phyloP scores from a whole-genome alignment of 2,329 filamentous ascomycete species.

The Monilinia fructigena region DNA sequence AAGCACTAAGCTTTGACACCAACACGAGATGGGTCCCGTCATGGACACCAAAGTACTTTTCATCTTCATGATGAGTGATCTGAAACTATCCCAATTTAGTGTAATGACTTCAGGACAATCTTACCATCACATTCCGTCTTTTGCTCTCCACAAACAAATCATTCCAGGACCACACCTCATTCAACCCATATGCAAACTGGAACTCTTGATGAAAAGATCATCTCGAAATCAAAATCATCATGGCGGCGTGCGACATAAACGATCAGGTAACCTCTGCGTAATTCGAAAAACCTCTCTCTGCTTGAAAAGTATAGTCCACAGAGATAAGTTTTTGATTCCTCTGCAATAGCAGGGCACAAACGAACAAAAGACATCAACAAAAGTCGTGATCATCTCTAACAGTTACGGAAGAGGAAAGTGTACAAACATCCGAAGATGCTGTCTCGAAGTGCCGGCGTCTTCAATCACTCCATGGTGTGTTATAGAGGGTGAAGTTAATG shows the following conservation, averaged over 20 bases:
- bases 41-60: constrained; percentile 32
- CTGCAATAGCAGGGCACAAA: constrained; percentile 68
- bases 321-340: constrained; percentile 95
- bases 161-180: constrained; percentile 22
- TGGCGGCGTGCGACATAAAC: constrained; percentile 24
- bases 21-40: constrained; percentile 85
- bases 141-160: constrained; percentile 26
- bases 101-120: constrained; percentile 21
- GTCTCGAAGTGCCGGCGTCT: constrained; percentile 39
- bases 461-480: constrained; percentile 37
- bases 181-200: constrained; percentile 15
- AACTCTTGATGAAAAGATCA: constrained; percentile 11
- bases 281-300: constrained; percentile 59
- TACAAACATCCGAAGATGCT: constrained; percentile 33
- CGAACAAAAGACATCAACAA: constrained; percentile 96
- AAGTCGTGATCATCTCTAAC: constrained; percentile 72
- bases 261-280: constrained; percentile 32
- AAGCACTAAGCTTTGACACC: constrained; percentile 93
- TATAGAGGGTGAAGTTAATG: constrained; percentile 61
- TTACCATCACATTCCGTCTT: constrained; percentile 34
- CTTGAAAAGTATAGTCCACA: constrained; percentile 79
- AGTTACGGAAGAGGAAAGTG: constrained; percentile 35
- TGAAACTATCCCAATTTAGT: constrained; percentile 3
- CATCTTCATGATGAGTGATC: constrained; percentile 17
- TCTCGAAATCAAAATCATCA: constrained; percentile 7